phyloP scores from a whole-genome alignment of 371 early-diverging fungal species.

The Mortierella sp. region DNA sequence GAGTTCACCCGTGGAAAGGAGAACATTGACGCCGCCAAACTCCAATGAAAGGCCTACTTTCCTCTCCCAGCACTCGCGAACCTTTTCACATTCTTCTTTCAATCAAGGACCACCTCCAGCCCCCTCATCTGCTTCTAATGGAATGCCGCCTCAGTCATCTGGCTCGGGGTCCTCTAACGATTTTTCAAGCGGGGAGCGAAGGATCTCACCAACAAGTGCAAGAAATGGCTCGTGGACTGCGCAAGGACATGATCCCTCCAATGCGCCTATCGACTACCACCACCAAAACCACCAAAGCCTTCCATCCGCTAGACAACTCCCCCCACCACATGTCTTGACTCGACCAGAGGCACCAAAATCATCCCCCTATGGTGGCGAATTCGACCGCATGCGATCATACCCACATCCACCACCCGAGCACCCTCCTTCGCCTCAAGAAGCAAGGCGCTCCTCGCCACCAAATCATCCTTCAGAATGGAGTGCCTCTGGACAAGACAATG shows the following conservation, averaged over 20 bases:
- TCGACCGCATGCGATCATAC: slow-evolving; percentile 12
- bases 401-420: slow-evolving; percentile 20
- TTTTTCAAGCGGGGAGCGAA: slow-evolving; percentile 1
- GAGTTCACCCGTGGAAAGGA: slow-evolving; percentile 9
- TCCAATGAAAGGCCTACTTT: slow-evolving; percentile 15
- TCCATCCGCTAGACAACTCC: slow-evolving; percentile 1
- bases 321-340: slow-evolving; percentile 6
- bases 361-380: slow-evolving; percentile 3
- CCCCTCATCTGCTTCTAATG: slow-evolving; percentile 2
- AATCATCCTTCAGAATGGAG: slow-evolving; percentile 24
- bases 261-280: background rate
- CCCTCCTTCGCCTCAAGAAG: slow-evolving; percentile 24
- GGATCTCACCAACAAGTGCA: background rate
- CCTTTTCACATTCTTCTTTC: slow-evolving; percentile 30
- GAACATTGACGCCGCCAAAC: slow-evolving; percentile 13
- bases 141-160: background rate
- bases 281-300: background rate
- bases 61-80: slow-evolving; percentile 23
- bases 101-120: slow-evolving; percentile 16
- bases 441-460: slow-evolving; percentile 24
- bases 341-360: slow-evolving; percentile 12
- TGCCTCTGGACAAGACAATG: slow-evolving; percentile 5
- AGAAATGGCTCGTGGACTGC: slow-evolving; percentile 18
- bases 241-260: slow-evolving; percentile 11
- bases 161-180: background rate